Evolutionary conservation across 768 basidiomycete species (phyloP).

Genomic region (Lentinula guzmanii): DNA sequence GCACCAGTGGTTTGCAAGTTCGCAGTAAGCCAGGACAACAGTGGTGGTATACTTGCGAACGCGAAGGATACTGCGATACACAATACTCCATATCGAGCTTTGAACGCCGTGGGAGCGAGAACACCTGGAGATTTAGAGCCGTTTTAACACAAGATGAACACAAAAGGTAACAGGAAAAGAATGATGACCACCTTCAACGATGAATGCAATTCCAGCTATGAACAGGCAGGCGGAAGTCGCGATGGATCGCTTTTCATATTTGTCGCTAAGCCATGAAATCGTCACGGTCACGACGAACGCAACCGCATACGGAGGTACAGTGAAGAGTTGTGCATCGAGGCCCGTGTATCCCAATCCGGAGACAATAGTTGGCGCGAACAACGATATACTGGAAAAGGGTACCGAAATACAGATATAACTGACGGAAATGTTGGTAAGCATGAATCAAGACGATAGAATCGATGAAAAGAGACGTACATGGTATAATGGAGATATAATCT

Average conservation of each 20-base stretch:
- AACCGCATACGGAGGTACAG: conserved; percentile 33
- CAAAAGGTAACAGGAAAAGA: neutral
- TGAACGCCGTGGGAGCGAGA: conserved; percentile 4
- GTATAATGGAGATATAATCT: conserved; percentile 32
- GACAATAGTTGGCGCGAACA: conserved; percentile 56
- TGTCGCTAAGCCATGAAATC: conserved; percentile 18
- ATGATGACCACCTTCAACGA: conserved; percentile 6
- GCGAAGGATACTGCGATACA: conserved; percentile 24
- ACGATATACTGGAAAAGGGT: conserved; percentile 31
- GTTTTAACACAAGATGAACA: neutral
- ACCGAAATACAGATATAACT: conserved; percentile 36
- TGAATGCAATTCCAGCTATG: conserved; percentile 13
- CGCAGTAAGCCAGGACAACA: conserved; percentile 28
- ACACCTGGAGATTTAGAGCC: neutral
- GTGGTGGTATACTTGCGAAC: conserved; percentile 25
- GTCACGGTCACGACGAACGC: conserved; percentile 23
- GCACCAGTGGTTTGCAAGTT: conserved; percentile 24
- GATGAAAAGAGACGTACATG: conserved; percentile 12
- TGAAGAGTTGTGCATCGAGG: conserved; percentile 39
- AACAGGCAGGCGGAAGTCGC: conserved; percentile 4
- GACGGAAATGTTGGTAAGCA: neutral
- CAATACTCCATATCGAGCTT: conserved; percentile 24
- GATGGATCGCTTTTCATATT: conserved; percentile 10
- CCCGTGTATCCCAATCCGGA: conserved; percentile 37
- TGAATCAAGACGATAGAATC: neutral